phyloP scores from a whole-genome alignment of 495 filamentous ascomycete genomes.

The Pseudevernia furfuracea region DNA sequence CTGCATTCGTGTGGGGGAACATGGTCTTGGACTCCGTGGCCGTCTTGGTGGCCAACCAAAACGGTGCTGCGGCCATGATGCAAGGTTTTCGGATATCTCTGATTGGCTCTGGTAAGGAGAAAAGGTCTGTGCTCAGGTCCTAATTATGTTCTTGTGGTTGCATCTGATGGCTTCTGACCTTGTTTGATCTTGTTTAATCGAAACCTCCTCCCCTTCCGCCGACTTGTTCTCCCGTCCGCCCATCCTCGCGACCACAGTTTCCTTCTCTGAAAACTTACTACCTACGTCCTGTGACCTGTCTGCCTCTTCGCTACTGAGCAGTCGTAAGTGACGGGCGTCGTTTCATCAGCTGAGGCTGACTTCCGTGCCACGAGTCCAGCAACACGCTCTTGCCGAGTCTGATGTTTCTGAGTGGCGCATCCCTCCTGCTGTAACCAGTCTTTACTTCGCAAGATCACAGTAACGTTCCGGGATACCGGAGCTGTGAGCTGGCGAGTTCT shows the following conservation, averaged over 20 bases:
- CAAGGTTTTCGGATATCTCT: background rate
- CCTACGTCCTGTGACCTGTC: background rate
- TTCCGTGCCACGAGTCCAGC: slow-evolving; percentile 4
- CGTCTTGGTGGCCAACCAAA: background rate
- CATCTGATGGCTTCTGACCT: background rate
- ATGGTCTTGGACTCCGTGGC: background rate
- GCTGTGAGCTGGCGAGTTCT: background rate
- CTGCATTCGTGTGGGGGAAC: slow-evolving; percentile 15
- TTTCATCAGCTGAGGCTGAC: slow-evolving; percentile 15
- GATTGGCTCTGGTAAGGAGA: background rate
- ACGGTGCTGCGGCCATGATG: background rate
- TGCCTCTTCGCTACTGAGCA: background rate
- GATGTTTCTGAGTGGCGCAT: background rate
- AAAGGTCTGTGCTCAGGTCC: background rate
- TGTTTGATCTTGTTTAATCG: background rate
- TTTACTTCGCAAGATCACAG: background rate
- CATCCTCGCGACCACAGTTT: background rate
- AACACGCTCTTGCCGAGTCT: background rate
- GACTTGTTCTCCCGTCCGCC: background rate
- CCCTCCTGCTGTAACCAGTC: background rate
- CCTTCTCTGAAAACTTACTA: background rate
- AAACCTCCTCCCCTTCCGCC: background rate
- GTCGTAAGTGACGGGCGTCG: background rate
- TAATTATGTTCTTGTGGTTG: background rate
- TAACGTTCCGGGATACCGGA: background rate